These are phyloP conservation scores for Pseudopyrenochaeta lycopersici DNA, from an alignment of 2,329 filamentous ascomycete species.

Conservation along the genomic window DNA sequence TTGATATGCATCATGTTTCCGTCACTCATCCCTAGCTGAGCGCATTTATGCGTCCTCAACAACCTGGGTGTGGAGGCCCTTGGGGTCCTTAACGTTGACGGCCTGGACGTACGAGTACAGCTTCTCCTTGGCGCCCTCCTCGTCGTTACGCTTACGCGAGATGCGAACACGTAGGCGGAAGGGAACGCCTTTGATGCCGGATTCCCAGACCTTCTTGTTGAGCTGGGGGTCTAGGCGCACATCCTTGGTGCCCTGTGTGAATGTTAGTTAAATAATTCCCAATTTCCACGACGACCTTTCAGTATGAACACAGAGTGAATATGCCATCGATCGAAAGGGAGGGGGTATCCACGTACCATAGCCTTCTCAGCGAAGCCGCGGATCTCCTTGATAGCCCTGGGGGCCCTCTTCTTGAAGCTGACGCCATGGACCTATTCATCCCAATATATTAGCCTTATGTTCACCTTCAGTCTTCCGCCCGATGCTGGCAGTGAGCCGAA, in stretches of 20 bases:
- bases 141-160: slow-evolving; percentile 99
- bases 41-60: slow-evolving; percentile 71
- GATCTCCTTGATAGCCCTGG: slow-evolving; percentile 99
- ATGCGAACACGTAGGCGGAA: slow-evolving; percentile 98
- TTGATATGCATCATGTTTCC: slow-evolving; percentile 36
- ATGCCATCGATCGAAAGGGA: not conserved
- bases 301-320: not conserved
- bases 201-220: slow-evolving; percentile 99
- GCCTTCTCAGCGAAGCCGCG: slow-evolving; percentile 89
- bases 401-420: slow-evolving; percentile 99
- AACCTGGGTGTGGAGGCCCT: slow-evolving; percentile 92
- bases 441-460: slow-evolving; percentile 56
- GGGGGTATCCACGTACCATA: slow-evolving; percentile 77
- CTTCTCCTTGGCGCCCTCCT: slow-evolving; percentile 99
- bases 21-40: slow-evolving; percentile 17
- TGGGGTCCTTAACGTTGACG: slow-evolving; percentile 99
- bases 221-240: slow-evolving; percentile 98
- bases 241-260: slow-evolving; percentile 84
- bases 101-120: slow-evolving; percentile 99
- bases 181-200: slow-evolving; percentile 97
- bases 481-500: slow-evolving; percentile 52
- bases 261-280: slow-evolving; percentile 20
- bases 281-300: not conserved
- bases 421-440: slow-evolving; percentile 87
- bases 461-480: slow-evolving; percentile 71